Conservation (phyloP, 2,329 filamentous ascomycete genomes). For the Penicillium rolfsii region DNA sequence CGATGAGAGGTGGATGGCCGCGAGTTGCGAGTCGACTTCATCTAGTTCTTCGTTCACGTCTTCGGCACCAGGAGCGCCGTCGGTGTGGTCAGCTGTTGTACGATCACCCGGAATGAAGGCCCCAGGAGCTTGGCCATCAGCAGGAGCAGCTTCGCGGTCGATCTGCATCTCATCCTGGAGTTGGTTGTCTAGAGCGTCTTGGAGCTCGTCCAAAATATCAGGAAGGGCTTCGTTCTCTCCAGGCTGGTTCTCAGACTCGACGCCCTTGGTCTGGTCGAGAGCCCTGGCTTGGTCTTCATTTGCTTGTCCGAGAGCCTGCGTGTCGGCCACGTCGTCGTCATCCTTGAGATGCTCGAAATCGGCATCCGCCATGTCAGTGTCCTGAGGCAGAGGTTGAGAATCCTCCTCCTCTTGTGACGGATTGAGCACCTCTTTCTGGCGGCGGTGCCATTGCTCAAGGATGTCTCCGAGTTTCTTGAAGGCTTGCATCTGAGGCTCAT, state of each 20-base stretch:
- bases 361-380: constrained; percentile 73
- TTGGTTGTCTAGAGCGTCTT: constrained; percentile 49
- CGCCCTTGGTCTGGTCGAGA: constrained; percentile 85
- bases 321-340: constrained; percentile 78
- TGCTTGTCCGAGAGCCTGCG: constrained; percentile 87
- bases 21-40: constrained; percentile 61
- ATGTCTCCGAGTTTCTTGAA: constrained; percentile 96
- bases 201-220: constrained; percentile 50
- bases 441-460: constrained; percentile 88
- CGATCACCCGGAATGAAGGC: constrained; percentile 60
- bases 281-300: constrained; percentile 83
- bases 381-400: constrained; percentile 57
- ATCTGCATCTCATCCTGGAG: constrained; percentile 53
- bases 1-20: constrained; percentile 70
- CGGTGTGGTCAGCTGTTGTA: constrained; percentile 34
- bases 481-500: constrained; percentile 62
- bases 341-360: constrained; percentile 94
- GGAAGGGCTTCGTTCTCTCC: constrained; percentile 63
- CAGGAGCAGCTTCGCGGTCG: constrained; percentile 39
- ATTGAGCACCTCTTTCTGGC: constrained; percentile 78
- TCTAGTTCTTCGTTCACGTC: constrained; percentile 50
- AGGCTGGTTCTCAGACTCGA: constrained; percentile 66
- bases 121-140: constrained; percentile 45
- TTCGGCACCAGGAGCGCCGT: constrained; percentile 42
- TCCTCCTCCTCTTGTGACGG: constrained; percentile 58